Evolutionary conservation across 2,329 filamentous ascomycete species (phyloP).

Genomic region (Fragosphaeria purpurea): DNA sequence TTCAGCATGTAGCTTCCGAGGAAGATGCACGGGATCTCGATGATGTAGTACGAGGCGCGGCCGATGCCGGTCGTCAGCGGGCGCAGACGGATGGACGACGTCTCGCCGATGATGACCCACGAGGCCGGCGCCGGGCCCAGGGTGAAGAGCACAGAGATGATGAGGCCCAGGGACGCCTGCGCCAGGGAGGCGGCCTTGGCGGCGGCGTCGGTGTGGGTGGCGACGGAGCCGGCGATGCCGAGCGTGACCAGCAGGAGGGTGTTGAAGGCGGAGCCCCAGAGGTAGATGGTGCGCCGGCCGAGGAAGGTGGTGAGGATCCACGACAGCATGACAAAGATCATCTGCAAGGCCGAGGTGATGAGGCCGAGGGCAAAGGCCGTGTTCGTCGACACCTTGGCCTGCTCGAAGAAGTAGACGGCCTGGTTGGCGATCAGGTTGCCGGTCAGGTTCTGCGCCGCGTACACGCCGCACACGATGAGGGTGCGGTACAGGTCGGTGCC

Average conservation of each 20-base stretch:
- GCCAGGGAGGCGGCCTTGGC: conserved; percentile 16
- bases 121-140: conserved; percentile 38
- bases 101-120: conserved; percentile 27
- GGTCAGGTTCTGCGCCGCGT: conserved; percentile 50
- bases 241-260: conserved; percentile 11
- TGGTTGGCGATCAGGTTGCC: conserved; percentile 55
- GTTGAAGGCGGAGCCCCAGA: conserved; percentile 11
- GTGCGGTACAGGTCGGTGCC: conserved; percentile 45
- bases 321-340: conserved; percentile 54
- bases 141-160: conserved; percentile 43
- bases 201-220: conserved; percentile 29
- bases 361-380: conserved; percentile 52
- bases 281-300: conserved; percentile 13
- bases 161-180: conserved; percentile 10
- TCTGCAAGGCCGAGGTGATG: conserved; percentile 54
- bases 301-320: conserved; percentile 49
- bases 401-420: conserved; percentile 50
- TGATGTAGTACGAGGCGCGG: conserved; percentile 21
- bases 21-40: conserved; percentile 18
- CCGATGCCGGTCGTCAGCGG: conserved; percentile 22
- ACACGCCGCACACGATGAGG: conserved; percentile 45
- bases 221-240: conserved; percentile 32
- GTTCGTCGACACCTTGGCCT: conserved; percentile 47
- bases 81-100: conserved; percentile 26
- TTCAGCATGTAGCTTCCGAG: conserved; percentile 27